A percentile compares a stretch with the other conserved stretches of the same genome.
These are phyloP conservation scores for Stagonosporopsis cucurbitacearum DNA, from an alignment of 2,329 filamentous ascomycete species.

Conservation along the genomic window DNA sequence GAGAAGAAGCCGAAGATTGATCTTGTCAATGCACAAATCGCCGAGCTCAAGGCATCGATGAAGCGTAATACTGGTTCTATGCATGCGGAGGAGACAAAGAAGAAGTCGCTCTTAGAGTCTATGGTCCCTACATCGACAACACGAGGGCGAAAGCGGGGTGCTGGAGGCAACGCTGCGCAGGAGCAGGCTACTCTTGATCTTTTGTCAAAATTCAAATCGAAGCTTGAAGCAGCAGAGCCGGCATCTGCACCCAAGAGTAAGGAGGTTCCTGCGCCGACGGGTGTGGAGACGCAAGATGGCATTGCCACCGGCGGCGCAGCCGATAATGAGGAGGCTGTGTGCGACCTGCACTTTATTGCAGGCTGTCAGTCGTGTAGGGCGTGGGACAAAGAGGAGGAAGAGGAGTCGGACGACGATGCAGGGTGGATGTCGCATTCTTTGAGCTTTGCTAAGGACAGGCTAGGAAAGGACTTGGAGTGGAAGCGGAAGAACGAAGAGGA, in stretches of 20 bases:
- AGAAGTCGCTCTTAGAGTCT: slow-evolving; percentile 70
- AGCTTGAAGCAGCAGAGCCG: slow-evolving; percentile 61
- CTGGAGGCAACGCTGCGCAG: slow-evolving; percentile 60
- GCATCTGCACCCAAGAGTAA: slow-evolving; percentile 48
- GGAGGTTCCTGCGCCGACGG: slow-evolving; percentile 25
- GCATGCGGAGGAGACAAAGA: slow-evolving; percentile 50
- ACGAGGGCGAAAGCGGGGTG: slow-evolving; percentile 72
- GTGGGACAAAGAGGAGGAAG: slow-evolving; percentile 76
- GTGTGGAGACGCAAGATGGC: slow-evolving; percentile 21
- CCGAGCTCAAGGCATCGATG: slow-evolving; percentile 81
- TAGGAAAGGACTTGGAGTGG: slow-evolving; percentile 90
- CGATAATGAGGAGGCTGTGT: slow-evolving; percentile 62
- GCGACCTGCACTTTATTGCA: slow-evolving; percentile 94
- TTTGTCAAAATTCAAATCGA: slow-evolving; percentile 79
- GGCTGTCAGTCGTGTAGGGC: slow-evolving; percentile 90
- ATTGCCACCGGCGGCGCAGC: slow-evolving; percentile 7
- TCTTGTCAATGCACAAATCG: slow-evolving; percentile 79
- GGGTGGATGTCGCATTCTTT: slow-evolving; percentile 88
- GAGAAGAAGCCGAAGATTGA: slow-evolving; percentile 61
- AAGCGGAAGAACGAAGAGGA: slow-evolving; percentile 91
- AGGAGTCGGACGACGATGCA: slow-evolving; percentile 63
- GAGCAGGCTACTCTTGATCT: slow-evolving; percentile 67
- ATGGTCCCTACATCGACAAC: slow-evolving; percentile 77
- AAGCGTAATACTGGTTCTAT: slow-evolving; percentile 61
- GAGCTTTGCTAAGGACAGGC: slow-evolving; percentile 84